phyloP scores from a whole-genome alignment of 306 rosid genomes.

The Malus sieversii region DNA sequence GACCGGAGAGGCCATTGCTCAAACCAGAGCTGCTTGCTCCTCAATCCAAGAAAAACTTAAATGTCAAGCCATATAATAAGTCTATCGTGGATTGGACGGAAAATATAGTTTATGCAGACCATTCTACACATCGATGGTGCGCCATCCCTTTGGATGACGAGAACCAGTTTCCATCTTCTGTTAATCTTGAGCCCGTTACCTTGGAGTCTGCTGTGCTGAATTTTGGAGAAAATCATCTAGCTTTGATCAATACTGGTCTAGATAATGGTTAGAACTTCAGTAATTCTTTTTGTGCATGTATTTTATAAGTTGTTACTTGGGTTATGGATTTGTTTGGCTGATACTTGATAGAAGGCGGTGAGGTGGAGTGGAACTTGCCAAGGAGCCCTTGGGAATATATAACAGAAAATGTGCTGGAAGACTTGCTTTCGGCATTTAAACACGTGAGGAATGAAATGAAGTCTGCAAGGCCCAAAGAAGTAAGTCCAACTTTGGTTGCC shows the following conservation, averaged over 20 bases:
- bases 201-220: background rate
- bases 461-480: background rate
- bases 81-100: background rate
- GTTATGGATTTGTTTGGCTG: background rate
- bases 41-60: conserved; percentile 3
- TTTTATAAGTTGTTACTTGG: background rate
- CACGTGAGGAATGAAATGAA: conserved; percentile 18
- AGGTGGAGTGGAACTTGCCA: background rate
- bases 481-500: conserved; percentile 22
- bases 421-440: conserved; percentile 22
- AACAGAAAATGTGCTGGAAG: conserved; percentile 23
- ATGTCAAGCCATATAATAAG: background rate
- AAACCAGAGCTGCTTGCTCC: conserved; percentile 35
- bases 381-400: conserved; percentile 24
- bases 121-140: conserved; percentile 21
- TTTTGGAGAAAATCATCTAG: conserved; percentile 16
- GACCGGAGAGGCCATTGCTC: conserved; percentile 1
- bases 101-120: conserved; percentile 9
- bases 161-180: conserved; percentile 17
- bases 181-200: conserved; percentile 20
- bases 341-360: conserved; percentile 1
- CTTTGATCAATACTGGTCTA: conserved; percentile 8
- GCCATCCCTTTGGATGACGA: conserved; percentile 21
- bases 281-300: background rate
- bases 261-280: conserved; percentile 13